Base-by-base conservation (phyloP, 2,329 filamentous ascomycete species). In the Gaeumannomyces sp. region DNA sequence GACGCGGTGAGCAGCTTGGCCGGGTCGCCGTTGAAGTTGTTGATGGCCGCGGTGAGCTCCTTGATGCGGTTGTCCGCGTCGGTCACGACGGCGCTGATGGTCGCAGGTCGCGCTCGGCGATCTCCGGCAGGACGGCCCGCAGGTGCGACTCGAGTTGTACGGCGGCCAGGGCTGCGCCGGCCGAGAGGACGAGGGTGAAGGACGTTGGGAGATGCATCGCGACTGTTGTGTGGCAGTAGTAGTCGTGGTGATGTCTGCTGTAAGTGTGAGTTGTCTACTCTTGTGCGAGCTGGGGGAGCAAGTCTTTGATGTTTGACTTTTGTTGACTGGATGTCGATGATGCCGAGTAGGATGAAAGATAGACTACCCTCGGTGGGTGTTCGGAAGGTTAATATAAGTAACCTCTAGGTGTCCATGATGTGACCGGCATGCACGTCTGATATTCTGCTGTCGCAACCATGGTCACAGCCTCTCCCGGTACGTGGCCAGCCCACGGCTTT, bases 11-110 rank as follows among this genome's bases (percentile, higher is more conserved):
- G 19, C n/a, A 64, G 31, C n/a, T 22, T 22, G 1, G 56, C 6
- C 28, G 56, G 56, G 62, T 64, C 62, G 62, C 62, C 62, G 56
- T 59, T 59, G 62, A 64, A 64, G 62, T 38, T 50, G 29, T 59
- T 33, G 22, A 64, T 25, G 22, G 53, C 25, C 29, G 25, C 16
- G 22, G 62, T 58, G n/a, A 64, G 62, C 22, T 59, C 62, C 62
- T 64, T 64, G n/a, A 64, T 28, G 29, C 58, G 57, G 28, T 11
- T n/a, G 62, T 64, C 62, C 53, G 38, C 25, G 31, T 64, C 57
- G 31, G 53, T 59, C 50, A 64, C 53, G 56, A 64, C 62, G 33
- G 31, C n/a, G n/a, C 11, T 35, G 56, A 64, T 50, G 50, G 56
- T 59, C 53, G 53, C 57, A 59, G 62, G 33, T 59, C 62, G 53